Evolutionary conservation across 805 yeast genomes (phyloP).

Genomic region (Tetrapisispora phaffii): DNA sequence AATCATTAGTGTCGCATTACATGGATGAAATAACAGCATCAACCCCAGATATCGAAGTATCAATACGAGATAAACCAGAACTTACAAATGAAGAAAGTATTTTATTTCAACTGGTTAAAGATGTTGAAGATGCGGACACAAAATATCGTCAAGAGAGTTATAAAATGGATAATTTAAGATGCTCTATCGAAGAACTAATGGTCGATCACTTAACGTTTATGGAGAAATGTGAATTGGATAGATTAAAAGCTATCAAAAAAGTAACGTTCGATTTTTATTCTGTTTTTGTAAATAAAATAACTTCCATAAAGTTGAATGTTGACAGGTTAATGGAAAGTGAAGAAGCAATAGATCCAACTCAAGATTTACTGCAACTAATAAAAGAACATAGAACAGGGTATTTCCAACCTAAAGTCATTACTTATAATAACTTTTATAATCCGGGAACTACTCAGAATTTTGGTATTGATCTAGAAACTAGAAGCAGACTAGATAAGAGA

Average conservation of each 20-base stretch:
- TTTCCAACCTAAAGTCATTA: conserved; percentile 59
- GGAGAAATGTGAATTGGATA: conserved; percentile 75
- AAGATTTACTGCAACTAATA: conserved; percentile 56
- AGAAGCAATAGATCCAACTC: conserved; percentile 59
- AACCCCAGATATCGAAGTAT: neutral
- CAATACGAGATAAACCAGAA: conserved; percentile 11
- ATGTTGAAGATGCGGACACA: conserved; percentile 48
- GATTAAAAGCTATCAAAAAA: conserved; percentile 66
- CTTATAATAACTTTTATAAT: conserved; percentile 74
- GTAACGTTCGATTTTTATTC: conserved; percentile 66
- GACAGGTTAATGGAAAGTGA: conserved; percentile 57
- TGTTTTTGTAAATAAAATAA: conserved; percentile 50
- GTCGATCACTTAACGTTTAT: conserved; percentile 65
- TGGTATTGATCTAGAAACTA: conserved; percentile 66
- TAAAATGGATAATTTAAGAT: conserved; percentile 54
- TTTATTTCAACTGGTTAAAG: conserved; percentile 42
- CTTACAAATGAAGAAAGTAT: conserved; percentile 33
- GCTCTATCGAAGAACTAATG: conserved; percentile 63
- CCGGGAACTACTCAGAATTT: conserved; percentile 60
- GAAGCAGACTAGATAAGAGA: conserved; percentile 61
- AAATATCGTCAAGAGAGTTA: conserved; percentile 45
- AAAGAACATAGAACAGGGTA: conserved; percentile 65
- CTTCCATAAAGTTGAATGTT: conserved; percentile 46
- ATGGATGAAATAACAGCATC: conserved; percentile 1
- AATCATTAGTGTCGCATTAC: neutral